Evolutionary conservation across 75 land plant species (phyloP).

Genomic region (Sequoiadendron giganteum): DNA sequence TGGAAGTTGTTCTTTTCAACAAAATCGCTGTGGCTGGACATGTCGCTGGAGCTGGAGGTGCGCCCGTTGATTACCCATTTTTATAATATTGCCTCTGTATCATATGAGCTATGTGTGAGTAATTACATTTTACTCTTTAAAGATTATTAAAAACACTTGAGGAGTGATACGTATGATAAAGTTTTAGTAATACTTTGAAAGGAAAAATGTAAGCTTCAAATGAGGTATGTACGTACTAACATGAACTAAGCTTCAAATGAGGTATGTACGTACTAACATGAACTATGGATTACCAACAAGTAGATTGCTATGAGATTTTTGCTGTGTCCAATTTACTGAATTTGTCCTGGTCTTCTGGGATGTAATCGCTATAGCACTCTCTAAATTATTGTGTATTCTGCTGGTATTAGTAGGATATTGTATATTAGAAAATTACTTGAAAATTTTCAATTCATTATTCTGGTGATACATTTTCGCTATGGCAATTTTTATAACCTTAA

Average conservation of each 20-base stretch:
- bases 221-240: no score
- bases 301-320: neutral
- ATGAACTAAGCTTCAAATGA: no score
- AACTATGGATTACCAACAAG: neutral
- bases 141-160: neutral
- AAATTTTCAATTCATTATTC: neutral
- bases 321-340: neutral
- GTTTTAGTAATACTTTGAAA: neutral
- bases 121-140: neutral
- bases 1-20: neutral
- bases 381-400: neutral
- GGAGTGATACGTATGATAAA: neutral
- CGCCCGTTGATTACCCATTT: neutral
- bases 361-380: neutral
- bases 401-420: neutral
- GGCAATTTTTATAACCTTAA: neutral
- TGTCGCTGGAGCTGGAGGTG: slow-evolving; percentile 3
- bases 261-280: neutral
- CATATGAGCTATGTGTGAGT: neutral
- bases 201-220: neutral
- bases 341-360: neutral
- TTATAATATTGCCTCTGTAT: neutral
- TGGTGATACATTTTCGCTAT: neutral
- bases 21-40: neutral
- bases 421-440: neutral